These are phyloP conservation scores for Candida frijolesensis DNA, from an alignment of 1,139 yeast genomes.

Conservation along the genomic window DNA sequence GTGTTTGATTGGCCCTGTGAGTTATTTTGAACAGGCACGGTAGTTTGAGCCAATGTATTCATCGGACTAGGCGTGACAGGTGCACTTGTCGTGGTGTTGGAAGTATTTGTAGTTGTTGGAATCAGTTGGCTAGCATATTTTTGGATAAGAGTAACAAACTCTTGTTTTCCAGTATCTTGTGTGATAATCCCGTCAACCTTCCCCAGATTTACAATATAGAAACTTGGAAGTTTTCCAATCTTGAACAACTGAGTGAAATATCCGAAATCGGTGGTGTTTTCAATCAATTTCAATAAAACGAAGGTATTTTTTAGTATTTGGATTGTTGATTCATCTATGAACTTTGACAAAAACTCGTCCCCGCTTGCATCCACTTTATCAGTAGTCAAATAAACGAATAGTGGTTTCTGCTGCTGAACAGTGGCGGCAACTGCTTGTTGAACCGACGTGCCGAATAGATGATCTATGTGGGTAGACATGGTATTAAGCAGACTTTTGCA, in stretches of 20 bases:
- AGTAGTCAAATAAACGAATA: constrained; percentile 40
- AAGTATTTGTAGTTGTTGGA: background rate
- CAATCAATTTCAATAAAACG: constrained; percentile 47
- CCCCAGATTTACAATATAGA: constrained; percentile 51
- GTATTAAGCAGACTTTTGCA: background rate
- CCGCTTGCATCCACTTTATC: constrained; percentile 16
- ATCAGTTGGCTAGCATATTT: constrained; percentile 1
- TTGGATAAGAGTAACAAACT: constrained; percentile 27
- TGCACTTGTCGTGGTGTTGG: too few relatives aligned
- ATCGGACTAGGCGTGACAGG: too few relatives aligned
- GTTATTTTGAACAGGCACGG: background rate
- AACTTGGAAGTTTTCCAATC: constrained; percentile 47
- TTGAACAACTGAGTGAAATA: constrained; percentile 55
- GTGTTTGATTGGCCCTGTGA: background rate
- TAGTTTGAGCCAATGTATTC: too few relatives aligned
- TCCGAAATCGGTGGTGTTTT: constrained; percentile 48
- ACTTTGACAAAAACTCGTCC: constrained; percentile 25
- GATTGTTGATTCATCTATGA: constrained; percentile 13
- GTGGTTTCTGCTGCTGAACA: constrained; percentile 33
- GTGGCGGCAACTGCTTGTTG: constrained; percentile 45
- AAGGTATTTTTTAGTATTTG: constrained; percentile 22
- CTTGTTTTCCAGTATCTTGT: constrained; percentile 23
- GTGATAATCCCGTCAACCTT: constrained; percentile 45
- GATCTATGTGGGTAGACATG: constrained; percentile 11
- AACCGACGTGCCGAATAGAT: constrained; percentile 32